phyloP scores from a whole-genome alignment of 352 stramenopile genomes.

The Phytophthora idaei region DNA sequence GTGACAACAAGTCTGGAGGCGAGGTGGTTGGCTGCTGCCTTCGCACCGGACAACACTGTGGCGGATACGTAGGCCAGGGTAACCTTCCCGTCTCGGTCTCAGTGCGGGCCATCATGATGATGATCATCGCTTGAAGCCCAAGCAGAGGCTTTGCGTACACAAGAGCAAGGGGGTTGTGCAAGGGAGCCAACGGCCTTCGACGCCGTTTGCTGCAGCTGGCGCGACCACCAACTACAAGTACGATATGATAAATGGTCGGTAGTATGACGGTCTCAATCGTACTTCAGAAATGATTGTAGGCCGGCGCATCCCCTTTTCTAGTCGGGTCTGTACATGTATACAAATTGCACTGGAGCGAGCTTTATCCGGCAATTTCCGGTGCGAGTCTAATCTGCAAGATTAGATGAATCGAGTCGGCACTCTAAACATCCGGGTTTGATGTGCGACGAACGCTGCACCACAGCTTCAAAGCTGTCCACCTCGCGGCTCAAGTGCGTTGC shows the following conservation, averaged over 20 bases:
- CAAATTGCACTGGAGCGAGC: slow-evolving; percentile 8
- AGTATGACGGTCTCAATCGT: neutral
- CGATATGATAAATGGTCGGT: no score
- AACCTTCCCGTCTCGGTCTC: slow-evolving; percentile 20
- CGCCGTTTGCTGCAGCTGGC: neutral
- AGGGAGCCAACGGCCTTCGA: neutral
- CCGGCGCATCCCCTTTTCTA: slow-evolving; percentile 8
- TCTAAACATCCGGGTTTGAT: slow-evolving; percentile 21
- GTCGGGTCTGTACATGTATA: slow-evolving; percentile 4
- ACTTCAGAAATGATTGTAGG: slow-evolving; percentile 10
- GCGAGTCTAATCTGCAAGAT: slow-evolving; percentile 22
- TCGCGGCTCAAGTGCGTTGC: slow-evolving; percentile 2
- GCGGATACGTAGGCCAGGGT: slow-evolving; percentile 14
- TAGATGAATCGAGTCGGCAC: slow-evolving; percentile 15
- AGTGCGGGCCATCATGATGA: neutral
- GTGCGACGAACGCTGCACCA: neutral
- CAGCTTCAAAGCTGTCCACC: neutral
- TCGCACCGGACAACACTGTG: slow-evolving; percentile 30
- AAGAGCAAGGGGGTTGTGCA: neutral
- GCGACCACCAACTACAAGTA: neutral
- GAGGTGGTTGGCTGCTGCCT: slow-evolving; percentile 22
- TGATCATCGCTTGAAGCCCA: slow-evolving; percentile 13
- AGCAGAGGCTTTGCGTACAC: slow-evolving; percentile 5
- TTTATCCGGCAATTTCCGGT: slow-evolving; percentile 5
- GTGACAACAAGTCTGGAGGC: slow-evolving; percentile 15